Evolutionary conservation across 805 yeast species (phyloP), one percentile per base, ranked within the genome.

Genomic region (Kodamaea fukazawae): DNA sequence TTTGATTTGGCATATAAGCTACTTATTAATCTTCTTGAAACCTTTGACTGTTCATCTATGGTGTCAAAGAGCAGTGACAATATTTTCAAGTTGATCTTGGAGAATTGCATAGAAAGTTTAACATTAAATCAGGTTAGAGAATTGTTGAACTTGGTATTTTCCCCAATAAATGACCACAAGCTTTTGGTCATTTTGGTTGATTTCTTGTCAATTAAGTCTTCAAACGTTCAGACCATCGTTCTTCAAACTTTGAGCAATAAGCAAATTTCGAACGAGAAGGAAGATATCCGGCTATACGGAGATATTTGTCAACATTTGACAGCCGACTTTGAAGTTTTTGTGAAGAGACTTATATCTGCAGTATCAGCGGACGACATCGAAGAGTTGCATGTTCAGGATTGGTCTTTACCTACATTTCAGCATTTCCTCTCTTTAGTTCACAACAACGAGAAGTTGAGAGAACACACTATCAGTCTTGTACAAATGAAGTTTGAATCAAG

Each of bases 321-420:
- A 2, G 35, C 34, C 2, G 54, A 54, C 13, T 67, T 48, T 40
- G 59, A 53, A 18, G 33, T 41, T 0, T 51, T 64, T 33, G 67
- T 62, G 6, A 69, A 68, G 40, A 51, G 46, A 33, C 45, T 67
- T 3, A 53, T 70, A 16, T 72, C 67, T 44, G 55, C 55, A 18
- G 49, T 64, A 12, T 65, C 64, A 12, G 13, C 52, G 10, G 40
- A 41, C 7, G 39, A 53, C 17, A 45, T 63, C 17, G 39, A 38
- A 1, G 13, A 41, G 23, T 41, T 67, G 25, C 40, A 55, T 1
- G 40, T 66, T 7, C 41, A 41, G 1, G 31, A 40, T 4, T 70
- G 75, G 75, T 45, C 55, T 15, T 27, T 53, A 4, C 59, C 57
- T 1, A 46, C 57, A 4, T 61, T 65, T 50, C 55, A 61, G 25